phyloP scores from a whole-genome alignment of 208 protist genomes.

The Crithidia expoeki region DNA sequence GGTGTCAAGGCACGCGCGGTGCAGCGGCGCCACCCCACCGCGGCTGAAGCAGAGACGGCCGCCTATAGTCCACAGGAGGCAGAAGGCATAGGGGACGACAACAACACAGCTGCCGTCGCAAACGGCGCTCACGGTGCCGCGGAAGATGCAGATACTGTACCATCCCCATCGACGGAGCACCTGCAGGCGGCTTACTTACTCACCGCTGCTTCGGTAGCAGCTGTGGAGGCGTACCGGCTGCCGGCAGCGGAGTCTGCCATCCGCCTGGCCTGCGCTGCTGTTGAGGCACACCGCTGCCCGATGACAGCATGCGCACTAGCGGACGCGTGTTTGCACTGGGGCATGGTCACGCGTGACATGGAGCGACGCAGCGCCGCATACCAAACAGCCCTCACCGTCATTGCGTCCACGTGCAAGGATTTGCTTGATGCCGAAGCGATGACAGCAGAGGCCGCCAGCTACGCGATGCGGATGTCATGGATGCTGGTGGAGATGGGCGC shows the following conservation, averaged over 20 bases:
- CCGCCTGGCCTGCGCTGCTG: constrained; percentile 46
- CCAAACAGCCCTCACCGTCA: constrained; percentile 20
- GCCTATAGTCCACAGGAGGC: constrained; percentile 14
- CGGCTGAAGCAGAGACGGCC: constrained; percentile 15
- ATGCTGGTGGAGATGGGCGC: constrained; percentile 60
- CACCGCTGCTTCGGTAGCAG: constrained; percentile 47
- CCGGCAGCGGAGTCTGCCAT: constrained; percentile 36
- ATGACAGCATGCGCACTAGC: constrained; percentile 53
- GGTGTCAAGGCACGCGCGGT: constrained; percentile 20
- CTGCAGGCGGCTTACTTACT: constrained; percentile 66
- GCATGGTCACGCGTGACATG: constrained; percentile 19
- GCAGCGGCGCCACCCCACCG: constrained; percentile 8
- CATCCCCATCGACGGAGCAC: constrained; percentile 23
- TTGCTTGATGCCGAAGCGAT: constrained; percentile 16
- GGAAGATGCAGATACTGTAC: not conserved
- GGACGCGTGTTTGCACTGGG: constrained; percentile 39
- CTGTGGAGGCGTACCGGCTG: constrained; percentile 33
- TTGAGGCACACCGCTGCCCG: constrained; percentile 38
- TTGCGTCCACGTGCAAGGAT: constrained; percentile 20
- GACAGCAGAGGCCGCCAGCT: constrained; percentile 34
- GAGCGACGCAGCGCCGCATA: constrained; percentile 24
- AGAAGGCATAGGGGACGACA: not conserved
- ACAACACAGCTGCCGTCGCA: not conserved
- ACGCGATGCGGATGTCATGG: constrained; percentile 58
- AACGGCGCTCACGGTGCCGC: constrained; percentile 4